Base-by-base conservation (phyloP, 371 early-diverging fungal species). In the Rhizomucor miehei region DNA sequence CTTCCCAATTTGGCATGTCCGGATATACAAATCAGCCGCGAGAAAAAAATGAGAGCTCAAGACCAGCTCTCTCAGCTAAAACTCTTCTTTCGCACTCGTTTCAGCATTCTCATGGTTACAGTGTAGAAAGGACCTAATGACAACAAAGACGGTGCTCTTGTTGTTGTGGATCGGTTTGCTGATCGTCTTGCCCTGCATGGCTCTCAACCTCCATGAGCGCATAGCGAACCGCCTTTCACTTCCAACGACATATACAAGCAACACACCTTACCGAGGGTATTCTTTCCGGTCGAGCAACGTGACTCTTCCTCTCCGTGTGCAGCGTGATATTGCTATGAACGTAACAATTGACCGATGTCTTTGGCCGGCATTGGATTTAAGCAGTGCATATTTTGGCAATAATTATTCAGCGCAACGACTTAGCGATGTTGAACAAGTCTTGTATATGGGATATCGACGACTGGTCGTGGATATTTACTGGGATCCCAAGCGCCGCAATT, bases 321-420 rank as follows among this genome's bases (percentile, higher is more conserved):
- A 76, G 39, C 54, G 77, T 37, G 77, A 76, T 55, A 56, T 76
- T 46, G 66, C 66, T 9, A 54, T 60, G 47, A 73, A 76, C 57
- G 52, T 64, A 3, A 70, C 73, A 2, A 64, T 76, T 25, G 66
- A 76, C 44, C 64, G 63, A 16, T 55, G 52, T 9, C 46, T 70
- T n/a, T 73, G 69, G 73, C 77, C 77, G n/a, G 66, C 77, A 14
- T 35, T 76, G 9, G 48, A 64, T 19, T 39, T 76, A 14, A 54
- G 64, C 8, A 54, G 58, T 25, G 60, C 63, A 48, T 76, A 64
- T 53, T 73, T 76, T 54, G 60, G 63, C 38, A 60, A 56, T 16
- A 52, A 76, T 39, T 73, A 54, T 40, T 64, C 73, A 4, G 36
- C 38, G 11, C 41, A 47, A 1, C 51, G 49, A 39, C 11, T 72